phyloP scores from a whole-genome alignment of 371 early-diverging fungal species.

The Lichtheimia ramosa region DNA sequence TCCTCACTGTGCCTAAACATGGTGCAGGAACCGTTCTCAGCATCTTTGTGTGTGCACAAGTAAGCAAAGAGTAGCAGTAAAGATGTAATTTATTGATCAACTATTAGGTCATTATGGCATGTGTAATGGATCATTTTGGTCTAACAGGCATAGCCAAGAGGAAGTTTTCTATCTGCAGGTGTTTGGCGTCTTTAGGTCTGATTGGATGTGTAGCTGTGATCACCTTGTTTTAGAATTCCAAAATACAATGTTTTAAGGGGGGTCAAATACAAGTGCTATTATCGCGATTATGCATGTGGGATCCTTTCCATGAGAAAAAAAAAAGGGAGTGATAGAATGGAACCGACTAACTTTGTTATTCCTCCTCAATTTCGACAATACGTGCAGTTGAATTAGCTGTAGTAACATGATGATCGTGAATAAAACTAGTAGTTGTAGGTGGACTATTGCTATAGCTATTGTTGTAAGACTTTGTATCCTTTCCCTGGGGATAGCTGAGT shows the following conservation, averaged over 20 bases:
- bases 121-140: slow-evolving; percentile 50
- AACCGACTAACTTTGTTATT: neutral
- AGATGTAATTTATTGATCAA: neutral
- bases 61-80: slow-evolving; percentile 9
- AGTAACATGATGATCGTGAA: too few species aligned
- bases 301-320: too few species aligned
- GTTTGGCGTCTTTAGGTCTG: slow-evolving; percentile 13
- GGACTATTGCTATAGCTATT: too few species aligned
- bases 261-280: neutral
- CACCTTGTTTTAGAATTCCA: slow-evolving; percentile 7
- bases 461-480: too few species aligned
- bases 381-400: neutral
- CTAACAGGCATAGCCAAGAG: slow-evolving; percentile 35
- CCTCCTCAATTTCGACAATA: slow-evolving; percentile 8
- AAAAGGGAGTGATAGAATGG: too few species aligned
- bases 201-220: slow-evolving; percentile 21
- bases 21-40: slow-evolving; percentile 54
- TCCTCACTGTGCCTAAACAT: slow-evolving; percentile 47
- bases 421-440: too few species aligned
- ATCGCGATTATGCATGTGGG: slow-evolving; percentile 1
- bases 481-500: neutral
- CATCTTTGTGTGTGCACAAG: slow-evolving; percentile 51
- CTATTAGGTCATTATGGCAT: slow-evolving; percentile 40
- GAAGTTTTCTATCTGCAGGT: slow-evolving; percentile 13
- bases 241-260: neutral